Percentiles rank a stretch among this genome's conserved stretches.
phyloP scores from a whole-genome alignment of 2,329 filamentous ascomycete genomes.

The Alternaria postmessia region DNA sequence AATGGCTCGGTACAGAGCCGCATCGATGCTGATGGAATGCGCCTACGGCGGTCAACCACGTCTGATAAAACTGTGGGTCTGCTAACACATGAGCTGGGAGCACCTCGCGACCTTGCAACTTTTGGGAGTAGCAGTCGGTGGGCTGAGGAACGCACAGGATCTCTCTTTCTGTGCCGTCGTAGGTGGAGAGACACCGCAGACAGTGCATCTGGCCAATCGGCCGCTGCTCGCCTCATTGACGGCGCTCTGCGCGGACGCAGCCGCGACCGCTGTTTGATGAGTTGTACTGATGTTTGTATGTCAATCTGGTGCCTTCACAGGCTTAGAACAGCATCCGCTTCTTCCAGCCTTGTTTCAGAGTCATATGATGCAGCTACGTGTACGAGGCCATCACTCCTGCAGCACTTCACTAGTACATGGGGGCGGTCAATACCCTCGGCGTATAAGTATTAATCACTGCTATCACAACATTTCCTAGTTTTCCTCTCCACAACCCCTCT shows the following conservation, averaged over 20 bases:
- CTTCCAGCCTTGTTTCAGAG: conserved; percentile 13
- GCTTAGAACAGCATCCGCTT: conserved; percentile 2
- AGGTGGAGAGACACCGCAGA: conserved; percentile 12
- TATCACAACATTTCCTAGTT: conserved; percentile 9
- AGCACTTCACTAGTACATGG: conserved; percentile 12
- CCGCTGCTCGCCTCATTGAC: conserved; percentile 15
- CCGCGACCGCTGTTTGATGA: conserved; percentile 9
- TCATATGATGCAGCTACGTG: conserved; percentile 14
- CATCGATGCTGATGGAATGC: conserved; percentile 9
- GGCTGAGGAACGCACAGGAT: conserved; percentile 12
- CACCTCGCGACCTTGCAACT: conserved; percentile 9
- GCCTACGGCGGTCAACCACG: conserved; percentile 19
- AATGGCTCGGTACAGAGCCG: conserved; percentile 9
- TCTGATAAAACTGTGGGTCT: conserved; percentile 16
- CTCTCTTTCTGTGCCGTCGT: conserved; percentile 6
- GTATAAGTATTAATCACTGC: conserved; percentile 15
- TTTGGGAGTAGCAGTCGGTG: conserved; percentile 1
- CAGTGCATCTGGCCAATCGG: conserved; percentile 11
- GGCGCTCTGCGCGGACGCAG: conserved; percentile 11
- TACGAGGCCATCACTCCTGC: conserved; percentile 16
- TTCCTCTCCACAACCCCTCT: conserved; percentile 15
- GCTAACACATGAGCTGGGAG: conserved; percentile 16
- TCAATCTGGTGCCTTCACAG: conserved; percentile 12
- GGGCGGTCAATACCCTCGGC: conserved; percentile 4
- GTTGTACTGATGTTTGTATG: conserved; percentile 16